phyloP scores from a whole-genome alignment of 192 early-diverging fungal genomes.

The Umbelopsis sp. region DNA sequence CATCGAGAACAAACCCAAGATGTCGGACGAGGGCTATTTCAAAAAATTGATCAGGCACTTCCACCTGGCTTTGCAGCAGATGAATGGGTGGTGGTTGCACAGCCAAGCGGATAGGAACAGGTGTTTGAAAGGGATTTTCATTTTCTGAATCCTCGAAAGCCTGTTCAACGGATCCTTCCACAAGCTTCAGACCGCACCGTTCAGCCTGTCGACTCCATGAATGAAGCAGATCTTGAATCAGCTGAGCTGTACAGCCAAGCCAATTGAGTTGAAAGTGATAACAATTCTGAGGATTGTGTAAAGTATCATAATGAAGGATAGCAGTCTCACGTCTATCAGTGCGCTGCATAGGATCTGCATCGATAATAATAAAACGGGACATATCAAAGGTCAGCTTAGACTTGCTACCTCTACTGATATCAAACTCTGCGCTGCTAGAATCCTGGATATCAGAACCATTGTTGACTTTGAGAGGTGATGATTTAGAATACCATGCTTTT shows the following conservation, averaged over 20 bases:
- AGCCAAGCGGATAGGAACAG: slow-evolving; percentile 64
- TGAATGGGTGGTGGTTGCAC: slow-evolving; percentile 63
- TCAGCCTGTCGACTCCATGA: slow-evolving; percentile 83
- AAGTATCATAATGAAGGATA: slow-evolving; percentile 85
- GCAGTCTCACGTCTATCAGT: slow-evolving; percentile 84
- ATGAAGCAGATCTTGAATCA: slow-evolving; percentile 85
- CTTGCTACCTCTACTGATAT: not conserved
- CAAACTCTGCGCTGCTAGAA: not conserved
- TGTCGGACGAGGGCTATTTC: slow-evolving; percentile 80
- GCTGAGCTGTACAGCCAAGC: slow-evolving; percentile 89
- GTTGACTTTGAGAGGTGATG: slow-evolving; percentile 19
- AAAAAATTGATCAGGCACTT: slow-evolving; percentile 66
- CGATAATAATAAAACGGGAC: slow-evolving; percentile 71
- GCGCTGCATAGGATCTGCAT: slow-evolving; percentile 80
- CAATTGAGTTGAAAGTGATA: slow-evolving; percentile 95
- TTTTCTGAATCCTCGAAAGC: slow-evolving; percentile 66
- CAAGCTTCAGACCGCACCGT: slow-evolving; percentile 84
- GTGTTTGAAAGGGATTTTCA: slow-evolving; percentile 88
- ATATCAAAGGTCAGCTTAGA: slow-evolving; percentile 50
- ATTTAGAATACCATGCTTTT: slow-evolving; percentile 53
- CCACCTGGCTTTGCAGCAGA: slow-evolving; percentile 40
- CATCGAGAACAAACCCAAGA: slow-evolving; percentile 88
- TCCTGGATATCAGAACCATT: not conserved
- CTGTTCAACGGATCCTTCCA: slow-evolving; percentile 86
- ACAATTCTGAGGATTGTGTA: slow-evolving; percentile 85